These are phyloP conservation scores for Dothidotthia symphoricarpi DNA, from an alignment of 2,329 filamentous ascomycete species.

Conservation along the genomic window DNA sequence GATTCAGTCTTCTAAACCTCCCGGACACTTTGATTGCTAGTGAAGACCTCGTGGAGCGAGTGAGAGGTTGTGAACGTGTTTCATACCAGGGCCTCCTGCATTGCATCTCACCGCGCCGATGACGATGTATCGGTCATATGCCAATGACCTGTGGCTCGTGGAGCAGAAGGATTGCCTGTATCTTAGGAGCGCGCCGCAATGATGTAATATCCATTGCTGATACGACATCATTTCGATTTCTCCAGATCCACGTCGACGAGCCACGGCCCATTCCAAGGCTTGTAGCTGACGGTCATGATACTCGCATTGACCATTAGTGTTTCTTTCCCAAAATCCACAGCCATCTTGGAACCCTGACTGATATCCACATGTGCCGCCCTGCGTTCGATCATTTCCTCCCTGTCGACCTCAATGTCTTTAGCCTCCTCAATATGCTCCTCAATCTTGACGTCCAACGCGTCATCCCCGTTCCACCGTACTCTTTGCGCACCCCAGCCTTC, in stretches of 20 bases:
- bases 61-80: too few relatives aligned
- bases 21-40: too few relatives aligned
- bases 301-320: conserved; percentile 60
- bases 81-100: too few relatives aligned
- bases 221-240: conserved; percentile 7
- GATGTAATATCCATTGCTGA: too few relatives aligned
- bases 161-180: too few relatives aligned
- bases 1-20: too few relatives aligned
- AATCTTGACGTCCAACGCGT: conserved; percentile 16
- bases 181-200: too few relatives aligned
- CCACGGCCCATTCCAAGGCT: conserved; percentile 55
- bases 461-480: conserved; percentile 40
- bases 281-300: conserved; percentile 53
- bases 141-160: too few relatives aligned
- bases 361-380: conserved; percentile 34
- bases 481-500: conserved; percentile 47
- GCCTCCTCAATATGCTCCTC: conserved; percentile 19
- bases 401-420: conserved; percentile 18
- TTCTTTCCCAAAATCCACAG: conserved; percentile 49
- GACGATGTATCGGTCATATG: too few relatives aligned
- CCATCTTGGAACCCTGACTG: conserved; percentile 20
- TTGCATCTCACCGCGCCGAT: too few relatives aligned
- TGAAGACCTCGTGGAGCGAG: too few relatives aligned
- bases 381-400: conserved; percentile 17
- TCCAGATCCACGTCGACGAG: conserved; percentile 54